A percentile compares a stretch with the other conserved stretches of the same genome.
phyloP scores from a whole-genome alignment of 805 yeast species.

The Zygoascus bituminiphila region DNA sequence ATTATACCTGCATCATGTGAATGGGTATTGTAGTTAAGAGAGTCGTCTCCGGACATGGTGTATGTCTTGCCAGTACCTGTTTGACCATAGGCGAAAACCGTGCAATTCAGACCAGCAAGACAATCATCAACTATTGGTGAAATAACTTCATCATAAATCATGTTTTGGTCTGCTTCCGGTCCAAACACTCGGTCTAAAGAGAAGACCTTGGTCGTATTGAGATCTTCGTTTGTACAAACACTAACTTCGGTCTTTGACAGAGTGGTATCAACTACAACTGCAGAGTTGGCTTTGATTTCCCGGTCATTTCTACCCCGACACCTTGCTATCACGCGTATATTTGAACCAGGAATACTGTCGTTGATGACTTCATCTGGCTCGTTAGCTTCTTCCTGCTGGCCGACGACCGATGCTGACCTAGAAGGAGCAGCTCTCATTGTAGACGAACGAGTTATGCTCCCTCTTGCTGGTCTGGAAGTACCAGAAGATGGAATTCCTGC shows the following conservation, averaged over 20 bases:
- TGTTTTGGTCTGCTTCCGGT: constrained; percentile 65
- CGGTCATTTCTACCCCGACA: constrained; percentile 54
- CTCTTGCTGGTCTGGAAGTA: background rate
- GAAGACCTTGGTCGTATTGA: constrained; percentile 42
- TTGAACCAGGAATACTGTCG: constrained; percentile 26
- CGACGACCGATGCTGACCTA: background rate
- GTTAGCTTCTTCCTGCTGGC: background rate
- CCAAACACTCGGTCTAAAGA: constrained; percentile 77
- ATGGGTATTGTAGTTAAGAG: constrained; percentile 36
- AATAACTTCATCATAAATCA: constrained; percentile 60
- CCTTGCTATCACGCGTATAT: constrained; percentile 56
- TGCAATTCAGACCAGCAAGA: constrained; percentile 68
- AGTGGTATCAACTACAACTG: constrained; percentile 50
- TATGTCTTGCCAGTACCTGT: constrained; percentile 83
- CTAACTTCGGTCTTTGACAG: constrained; percentile 43
- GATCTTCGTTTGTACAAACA: constrained; percentile 29
- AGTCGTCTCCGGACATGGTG: constrained; percentile 64
- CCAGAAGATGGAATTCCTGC: background rate
- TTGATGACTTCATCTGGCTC: background rate
- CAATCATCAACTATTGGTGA: constrained; percentile 57
- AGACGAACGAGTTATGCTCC: background rate
- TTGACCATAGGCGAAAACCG: constrained; percentile 84
- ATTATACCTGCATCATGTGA: constrained; percentile 49
- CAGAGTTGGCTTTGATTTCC: constrained; percentile 49
- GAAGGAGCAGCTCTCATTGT: background rate